These are phyloP conservation scores for Ulvella scutata DNA, from an alignment of 139 green algal genomes.

Conservation along the genomic window DNA sequence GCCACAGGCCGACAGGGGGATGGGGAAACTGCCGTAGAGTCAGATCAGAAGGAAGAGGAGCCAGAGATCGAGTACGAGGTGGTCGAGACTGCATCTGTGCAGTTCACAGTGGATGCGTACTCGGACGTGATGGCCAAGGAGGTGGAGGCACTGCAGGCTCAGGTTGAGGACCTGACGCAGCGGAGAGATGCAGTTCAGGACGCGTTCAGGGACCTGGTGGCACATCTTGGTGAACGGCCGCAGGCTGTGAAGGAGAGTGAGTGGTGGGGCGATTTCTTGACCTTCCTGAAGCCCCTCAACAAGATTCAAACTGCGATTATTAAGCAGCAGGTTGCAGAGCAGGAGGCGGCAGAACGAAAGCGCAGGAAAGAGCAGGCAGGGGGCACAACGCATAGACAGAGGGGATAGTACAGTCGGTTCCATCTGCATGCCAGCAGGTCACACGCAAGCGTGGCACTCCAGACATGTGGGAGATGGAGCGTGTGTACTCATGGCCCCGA, in stretches of 20 bases:
- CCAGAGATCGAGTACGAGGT: not conserved
- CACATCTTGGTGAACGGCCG: not conserved
- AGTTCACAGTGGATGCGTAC: not conserved
- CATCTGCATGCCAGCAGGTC: too few species aligned
- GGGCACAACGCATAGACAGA: too few species aligned
- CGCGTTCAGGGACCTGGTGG: not conserved
- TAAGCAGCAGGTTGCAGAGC: not conserved
- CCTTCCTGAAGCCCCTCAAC: not conserved
- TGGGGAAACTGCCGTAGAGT: not conserved
- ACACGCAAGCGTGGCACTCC: too few species aligned
- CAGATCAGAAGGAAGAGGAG: too few species aligned
- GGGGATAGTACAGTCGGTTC: too few species aligned
- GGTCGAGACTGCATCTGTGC: not conserved
- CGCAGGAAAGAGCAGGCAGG: too few species aligned
- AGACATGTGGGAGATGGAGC: too few species aligned
- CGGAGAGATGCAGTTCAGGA: slow-evolving; percentile 10
- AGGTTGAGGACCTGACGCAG: slow-evolving; percentile 22
- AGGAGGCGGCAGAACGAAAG: not conserved
- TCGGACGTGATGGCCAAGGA: slow-evolving; percentile 14
- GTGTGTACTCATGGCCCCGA: too few species aligned
- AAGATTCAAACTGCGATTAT: not conserved
- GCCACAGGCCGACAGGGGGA: not conserved
- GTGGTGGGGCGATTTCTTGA: not conserved
- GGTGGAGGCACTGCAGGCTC: slow-evolving; percentile 19
- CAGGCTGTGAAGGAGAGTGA: not conserved